These are phyloP conservation scores for Yamadazyma sp. DNA, from an alignment of 805 yeast species.

Conservation along the genomic window DNA sequence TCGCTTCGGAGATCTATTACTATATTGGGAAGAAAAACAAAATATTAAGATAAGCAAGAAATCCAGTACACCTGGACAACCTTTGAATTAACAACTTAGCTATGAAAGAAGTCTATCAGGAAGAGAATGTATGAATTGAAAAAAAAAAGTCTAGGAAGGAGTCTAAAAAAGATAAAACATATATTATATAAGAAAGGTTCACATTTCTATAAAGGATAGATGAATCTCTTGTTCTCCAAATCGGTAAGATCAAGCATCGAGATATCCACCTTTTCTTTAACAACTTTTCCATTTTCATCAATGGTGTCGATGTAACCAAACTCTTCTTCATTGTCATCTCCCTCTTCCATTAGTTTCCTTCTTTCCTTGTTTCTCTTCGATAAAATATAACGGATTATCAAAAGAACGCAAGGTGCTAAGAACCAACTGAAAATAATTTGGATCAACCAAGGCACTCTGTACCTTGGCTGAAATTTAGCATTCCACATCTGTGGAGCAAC, in stretches of 20 bases:
- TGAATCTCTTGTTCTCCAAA: slow-evolving; percentile 10
- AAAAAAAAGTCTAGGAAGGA: no score
- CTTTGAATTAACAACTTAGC: no score
- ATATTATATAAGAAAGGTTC: no score
- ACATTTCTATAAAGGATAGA: slow-evolving; percentile 13
- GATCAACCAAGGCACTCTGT: slow-evolving; percentile 40
- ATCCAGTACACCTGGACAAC: no score
- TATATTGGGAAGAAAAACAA: no score
- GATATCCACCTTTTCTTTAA: slow-evolving; percentile 8
- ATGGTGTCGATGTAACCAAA: slow-evolving; percentile 8
- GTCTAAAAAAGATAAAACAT: no score
- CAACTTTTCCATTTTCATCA: slow-evolving; percentile 7
- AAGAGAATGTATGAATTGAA: no score
- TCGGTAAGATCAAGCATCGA: slow-evolving; percentile 14
- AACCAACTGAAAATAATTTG: slow-evolving; percentile 53
- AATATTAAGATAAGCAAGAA: no score
- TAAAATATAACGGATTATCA: slow-evolving; percentile 45
- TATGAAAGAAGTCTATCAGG: no score
- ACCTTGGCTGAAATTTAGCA: slow-evolving; percentile 41
- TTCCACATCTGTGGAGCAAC: slow-evolving; percentile 59
- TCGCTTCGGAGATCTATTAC: no score
- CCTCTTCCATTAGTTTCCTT: slow-evolving; percentile 8
- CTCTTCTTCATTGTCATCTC: slow-evolving; percentile 8
- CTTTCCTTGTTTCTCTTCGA: slow-evolving; percentile 43
- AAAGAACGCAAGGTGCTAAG: slow-evolving; percentile 41